Base-by-base conservation (phyloP, 352 stramenopile species). In the Pythium apleroticum region DNA sequence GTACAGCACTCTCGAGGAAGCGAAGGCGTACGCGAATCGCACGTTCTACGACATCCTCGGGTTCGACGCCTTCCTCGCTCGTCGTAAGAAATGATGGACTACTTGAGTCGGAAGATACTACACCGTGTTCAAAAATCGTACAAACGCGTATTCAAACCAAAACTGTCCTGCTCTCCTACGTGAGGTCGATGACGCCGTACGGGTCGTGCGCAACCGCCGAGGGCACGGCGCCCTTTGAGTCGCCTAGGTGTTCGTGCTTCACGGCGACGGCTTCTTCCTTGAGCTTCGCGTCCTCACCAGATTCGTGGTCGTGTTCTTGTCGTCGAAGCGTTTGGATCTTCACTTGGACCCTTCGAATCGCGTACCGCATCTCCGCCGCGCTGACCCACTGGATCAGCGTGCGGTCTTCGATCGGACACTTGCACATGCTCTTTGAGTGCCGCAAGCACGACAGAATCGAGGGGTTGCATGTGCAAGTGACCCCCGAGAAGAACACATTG, bases 401-500 rank as follows among this genome's bases (percentile, higher is more conserved):
- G 27, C 81, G 79, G 19, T 82, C 76, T 37, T 62, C 30, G 68
- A 88, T 82, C 6, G 73, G 41, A 27, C 84, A 93, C 41, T 72
- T 60, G 63, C 84, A 93, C 77, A 93, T 81, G n/a, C 68, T 48
- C 52, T 84, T 83, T 3, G 72, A 69, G 52, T 93, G 84, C 37
- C 82, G 79, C 24, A 90, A 58, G 57, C 84, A 93, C 33, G 84
- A 77, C 15, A 93, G 57, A 2, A 77, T 77, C 48, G 65, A 77
- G 1, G 81, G 73, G 54, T 80, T 81, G 61, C 84, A 93, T 0
- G 73, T 69, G 57, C 84, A 93, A 3, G 84, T 88, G 10, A 93
- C 77, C 7, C 81, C 82, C 3, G 84, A 93, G 61, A 93, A 93
- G 63, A 91, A 93, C 8, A 93, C 74, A 59, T 87, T 90, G 69